Base-by-base conservation (phyloP, 768 basidiomycete species). In the Candolleomyces aberdarensis region DNA sequence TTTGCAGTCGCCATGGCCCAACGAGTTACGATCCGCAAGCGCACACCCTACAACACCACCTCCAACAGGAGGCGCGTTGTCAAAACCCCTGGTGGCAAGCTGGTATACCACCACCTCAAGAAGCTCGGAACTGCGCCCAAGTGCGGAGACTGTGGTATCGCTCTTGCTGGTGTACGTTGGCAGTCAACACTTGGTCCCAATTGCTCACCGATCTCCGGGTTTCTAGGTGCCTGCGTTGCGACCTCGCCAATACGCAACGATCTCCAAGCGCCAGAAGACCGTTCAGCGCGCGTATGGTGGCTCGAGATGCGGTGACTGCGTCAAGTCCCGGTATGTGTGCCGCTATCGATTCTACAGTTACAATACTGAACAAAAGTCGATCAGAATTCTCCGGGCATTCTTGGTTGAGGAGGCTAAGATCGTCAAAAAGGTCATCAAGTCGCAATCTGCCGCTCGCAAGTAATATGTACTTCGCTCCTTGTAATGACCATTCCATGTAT, bases 391-490 rank as follows among this genome's bases (percentile, higher is more conserved):
- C 68, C 92, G 97, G 62, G 95, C 97, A 64, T 99, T 99, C 88
- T 80, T 99, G 62, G 92, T 99, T 44, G 97, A 98, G 83, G 97
- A 99, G 83, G 97, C 97, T 49, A 98, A 98, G 84, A 98, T 99
- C 70, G 97, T 99, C 73, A 99, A 99, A 89, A 90, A 86, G 80
- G 96, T 98, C 68, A 95, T 98, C 84, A 97, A 97, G 83, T 89
- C 90, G 72, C 93, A 92, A 75, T 83, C 83, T 71, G 73, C 70
- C 41, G 65, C 74, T 50, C 76, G 78, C 70, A 80, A 81, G 71
- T 80, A 80, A 69, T 72, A 60, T 54, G 54, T 43, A 43, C 17
- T 22, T 56, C 36, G 15, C n/a, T 3, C 22, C 41, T 43, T 36
- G 19, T 26, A 41, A 14, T 56, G 54, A 36, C 36, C 54, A 31